Base-by-base conservation (phyloP, 768 basidiomycete species). In the Termitomyces titanicus region DNA sequence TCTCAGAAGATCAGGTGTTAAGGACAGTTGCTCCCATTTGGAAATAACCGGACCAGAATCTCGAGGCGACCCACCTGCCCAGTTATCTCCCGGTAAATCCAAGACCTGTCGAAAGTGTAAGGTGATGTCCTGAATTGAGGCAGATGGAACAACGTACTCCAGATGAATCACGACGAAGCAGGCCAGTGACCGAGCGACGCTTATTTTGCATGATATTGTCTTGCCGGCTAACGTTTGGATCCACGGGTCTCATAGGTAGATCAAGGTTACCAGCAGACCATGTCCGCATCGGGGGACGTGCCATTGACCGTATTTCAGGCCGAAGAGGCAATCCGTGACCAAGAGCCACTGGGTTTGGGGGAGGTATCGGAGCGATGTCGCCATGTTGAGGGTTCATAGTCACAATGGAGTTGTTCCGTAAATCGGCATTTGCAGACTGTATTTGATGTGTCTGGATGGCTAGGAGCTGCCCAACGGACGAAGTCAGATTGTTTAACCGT, bases 21-120 rank as follows among this genome's bases (percentile, higher is more conserved):
- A 78, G 54, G 85, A 79, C 45, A 98, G 70, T 64, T 97, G 93
- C 58, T 98, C 96, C 96, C 96, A 98, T 72, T 98, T 98, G 52
- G 92, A 89, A 45, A 97, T 82, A 54, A 89, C 76, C 10, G 94
- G 87, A 15, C 92, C 92, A 56, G 73, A 75, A 64, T 91, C 90
- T 58, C 89, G 87, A 66, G 79, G 69, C 38, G 78, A 74, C 59
- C 74, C 71, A 53, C 76, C 72, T 42, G 76, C 70, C 79, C 82
- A 81, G 56, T 75, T 78, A 62, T 82, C 81, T 52, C 77, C 77
- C 70, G 83, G 78, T 49, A 73, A 65, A 63, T 86, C 86, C 56
- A 81, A 64, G 38, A 81, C 68, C 86, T 86, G 66, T 13, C 29
- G 33, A 52, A 35, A 38, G 48, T 22, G 55, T 55, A 60, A 62